Conservation (phyloP, 148 eudicot species). For the Fagopyrum esculentum region DNA sequence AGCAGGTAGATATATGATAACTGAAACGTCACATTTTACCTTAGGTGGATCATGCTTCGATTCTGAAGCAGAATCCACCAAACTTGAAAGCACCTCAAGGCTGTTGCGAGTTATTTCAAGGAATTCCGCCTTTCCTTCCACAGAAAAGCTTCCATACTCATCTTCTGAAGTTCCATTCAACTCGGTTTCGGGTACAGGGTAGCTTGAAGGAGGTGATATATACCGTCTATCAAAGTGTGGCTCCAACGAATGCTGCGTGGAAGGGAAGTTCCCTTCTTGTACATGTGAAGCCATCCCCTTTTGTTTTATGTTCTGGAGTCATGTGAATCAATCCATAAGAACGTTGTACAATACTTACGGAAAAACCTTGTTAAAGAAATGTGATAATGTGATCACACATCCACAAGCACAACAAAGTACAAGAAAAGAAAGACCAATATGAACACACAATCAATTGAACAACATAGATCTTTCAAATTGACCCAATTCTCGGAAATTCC, state of each 20-base stretch:
- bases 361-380: too few species aligned
- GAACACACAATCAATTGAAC: too few species aligned
- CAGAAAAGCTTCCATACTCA: slow-evolving; percentile 33
- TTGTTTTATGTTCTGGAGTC: slow-evolving; percentile 51
- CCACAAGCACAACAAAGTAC: too few species aligned
- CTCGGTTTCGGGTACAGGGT: slow-evolving; percentile 58
- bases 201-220: slow-evolving; percentile 50
- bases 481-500: too few species aligned
- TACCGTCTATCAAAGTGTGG: slow-evolving; percentile 41
- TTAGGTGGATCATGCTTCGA: slow-evolving; percentile 37
- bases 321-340: not conserved
- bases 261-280: slow-evolving; percentile 34
- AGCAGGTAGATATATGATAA: not conserved
- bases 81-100: slow-evolving; percentile 77
- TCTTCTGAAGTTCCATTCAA: slow-evolving; percentile 23
- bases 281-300: slow-evolving; percentile 35
- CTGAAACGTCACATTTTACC: slow-evolving; percentile 34
- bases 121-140: slow-evolving; percentile 75
- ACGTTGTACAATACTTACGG: slow-evolving; percentile 5
- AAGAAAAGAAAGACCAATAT: not conserved
- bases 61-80: slow-evolving; percentile 55
- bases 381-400: too few species aligned
- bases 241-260: slow-evolving; percentile 46
- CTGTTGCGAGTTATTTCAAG: slow-evolving; percentile 72
- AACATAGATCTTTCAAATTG: too few species aligned